Base-by-base conservation (phyloP, 352 stramenopile species). In the Pythium utonaiense region DNA sequence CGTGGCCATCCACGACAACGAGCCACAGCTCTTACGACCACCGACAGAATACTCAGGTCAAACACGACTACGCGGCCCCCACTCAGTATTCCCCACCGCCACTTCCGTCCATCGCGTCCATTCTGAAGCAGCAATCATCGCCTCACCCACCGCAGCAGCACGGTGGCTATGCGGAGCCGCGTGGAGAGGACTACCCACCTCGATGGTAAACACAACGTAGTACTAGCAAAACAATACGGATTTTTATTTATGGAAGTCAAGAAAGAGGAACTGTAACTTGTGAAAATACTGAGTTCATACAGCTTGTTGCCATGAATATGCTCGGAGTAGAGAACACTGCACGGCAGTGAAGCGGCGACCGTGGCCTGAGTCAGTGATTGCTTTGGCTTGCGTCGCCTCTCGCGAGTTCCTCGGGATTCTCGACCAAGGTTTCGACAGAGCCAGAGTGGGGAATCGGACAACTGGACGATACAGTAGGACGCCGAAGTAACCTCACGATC, bases 31-130 rank as follows among this genome's bases (percentile, higher is more conserved):
- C 55, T 55, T 62, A 49, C 55, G 55, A 62, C 55, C 55, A 62
- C 44, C 55, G 55, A 62, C 47, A 62, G 28, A 40, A 36, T 24
- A 24, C 25, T 48, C 49, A 30, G 19, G 24, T 16, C 6, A 45
- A 45, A 45, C 38, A 45, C 3, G 38, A 45, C 38, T 60, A 60
- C 53, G 49, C 41, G 10, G 38, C 40, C 14, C 55, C 31, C 12
- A 53, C 55, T 7, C 24, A 41, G 19, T 49, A 57, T 28, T 52
- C 49, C 49, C 19, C 27, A 21, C 36, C 31, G n/a, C 38, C 58
- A 52, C 51, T 65, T 30, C 58, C 58, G 19, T 65, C 58, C 17
- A 42, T 65, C 30, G 58, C 58, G 0, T 65, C 49, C 9, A 42
- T 65, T 21, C 50, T 65, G 19, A 65, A 65, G 40, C 57, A 38